Base-by-base conservation (phyloP, 495 filamentous ascomycete genomes). In the Arthonia radiata region DNA sequence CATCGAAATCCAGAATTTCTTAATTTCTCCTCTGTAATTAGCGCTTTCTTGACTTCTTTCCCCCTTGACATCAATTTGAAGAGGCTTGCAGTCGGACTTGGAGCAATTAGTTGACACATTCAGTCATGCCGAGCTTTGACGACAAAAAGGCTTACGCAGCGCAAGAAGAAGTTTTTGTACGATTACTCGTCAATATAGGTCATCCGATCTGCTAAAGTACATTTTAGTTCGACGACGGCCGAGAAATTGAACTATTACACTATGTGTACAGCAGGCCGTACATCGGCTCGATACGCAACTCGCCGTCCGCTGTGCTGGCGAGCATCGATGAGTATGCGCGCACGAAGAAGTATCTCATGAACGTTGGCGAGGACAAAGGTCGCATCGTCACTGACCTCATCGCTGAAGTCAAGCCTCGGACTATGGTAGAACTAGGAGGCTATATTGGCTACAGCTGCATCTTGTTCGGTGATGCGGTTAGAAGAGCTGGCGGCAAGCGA, bases 381-480 rank as follows among this genome's bases (percentile, higher is more conserved):
- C 52, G 52, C 22, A 61, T 78, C 13, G 57, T 83, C 11, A 53
- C 52, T 1, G 49, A 69, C 16, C 39, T 78, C 5, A 79, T 86
- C 31, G 43, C 46, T 7, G 49, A 70, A 30, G 38, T 57, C 25
- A 71, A 68, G 40, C 78, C 78, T 1, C 35, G 59, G 21, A 54
- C 52, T 4, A 72, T 81, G 54, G 61, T 86, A 25, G 78, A 89
- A 42, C 59, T 83, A 3, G 78, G 78, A 22, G 71, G 72, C 25
- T 89, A 82, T 46, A 53, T 80, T 17, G 78, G 78, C 23, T 86
- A 82, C 50, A 78, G 71, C 0, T 64, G 67, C 23, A 65, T 80
- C 27, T 49, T 75, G 4, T 79, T 79, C 36, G 70, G 60, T 16
- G 55, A 62, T 8, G 62, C 68, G 2, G 42, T 75, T 2, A 54